phyloP scores from a whole-genome alignment of 83 land plant species.

The Larix sibirica region DNA sequence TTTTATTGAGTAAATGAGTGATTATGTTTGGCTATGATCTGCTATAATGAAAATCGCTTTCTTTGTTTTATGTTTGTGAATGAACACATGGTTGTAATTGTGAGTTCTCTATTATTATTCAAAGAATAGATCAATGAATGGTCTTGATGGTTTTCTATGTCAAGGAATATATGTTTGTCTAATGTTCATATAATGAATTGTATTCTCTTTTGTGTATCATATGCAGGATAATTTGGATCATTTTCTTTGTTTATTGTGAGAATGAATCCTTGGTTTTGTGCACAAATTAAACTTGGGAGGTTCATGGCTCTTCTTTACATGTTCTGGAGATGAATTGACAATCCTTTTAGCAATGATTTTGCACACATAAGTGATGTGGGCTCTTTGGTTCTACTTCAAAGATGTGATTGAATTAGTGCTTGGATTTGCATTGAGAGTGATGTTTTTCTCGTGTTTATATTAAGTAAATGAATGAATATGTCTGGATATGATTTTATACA shows the following conservation, averaged over 20 bases:
- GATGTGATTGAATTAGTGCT: no score
- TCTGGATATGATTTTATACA: background rate
- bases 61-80: background rate
- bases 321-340: no score
- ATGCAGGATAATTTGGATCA: background rate
- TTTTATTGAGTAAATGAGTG: no score
- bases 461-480: background rate
- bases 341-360: no score
- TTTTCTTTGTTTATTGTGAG: background rate
- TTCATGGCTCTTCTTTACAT: background rate
- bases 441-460: no score
- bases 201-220: background rate
- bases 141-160: background rate
- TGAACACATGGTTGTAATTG: no score
- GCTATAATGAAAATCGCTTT: background rate
- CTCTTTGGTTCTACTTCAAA: no score
- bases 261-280: background rate
- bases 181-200: background rate
- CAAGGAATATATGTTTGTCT: background rate
- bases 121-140: background rate
- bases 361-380: no score
- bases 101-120: background rate
- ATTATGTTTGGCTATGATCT: no score
- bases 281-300: background rate
- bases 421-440: background rate